Evolutionary conservation across 2,329 filamentous ascomycete genomes (phyloP), one percentile per base, ranked within the genome.

Genomic region (Penicillium sp.): DNA sequence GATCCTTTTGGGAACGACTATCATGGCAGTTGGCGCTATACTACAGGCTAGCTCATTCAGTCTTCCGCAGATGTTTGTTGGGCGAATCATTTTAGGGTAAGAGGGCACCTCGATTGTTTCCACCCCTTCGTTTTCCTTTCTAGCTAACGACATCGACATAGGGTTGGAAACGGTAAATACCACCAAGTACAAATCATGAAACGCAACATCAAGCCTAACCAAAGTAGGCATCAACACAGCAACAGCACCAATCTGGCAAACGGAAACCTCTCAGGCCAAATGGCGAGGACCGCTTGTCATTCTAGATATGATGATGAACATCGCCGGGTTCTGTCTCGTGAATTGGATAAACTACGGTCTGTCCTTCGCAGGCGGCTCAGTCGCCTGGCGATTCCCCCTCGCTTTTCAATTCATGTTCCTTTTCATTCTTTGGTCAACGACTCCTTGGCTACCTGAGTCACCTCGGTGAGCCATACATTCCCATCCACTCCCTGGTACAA

Each of bases 301-400:
- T 45, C 72, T 78, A 36, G 75, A 77, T 48, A 72, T 80, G 66
- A 77, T 78, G 43, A 69, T 80, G 58, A 79, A 78, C 54, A 78
- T 80, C 46, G 72, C 73, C 16, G 79, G 79, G n/a, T 80, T 81
- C 58, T 74, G 69, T 5, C 50, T 81, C 1, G 74, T 71, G 8
- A 80, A 81, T 46, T 82, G 79, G 77, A 70, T 81, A 6, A 81
- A 72, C 3, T 81, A 74, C 50, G 78, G 77, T 3, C 76, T 81
- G 57, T 77, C 73, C 24, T 82, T 75, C 60, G 60, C 76, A 4
- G 59, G 56, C 4, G 74, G 75, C 1, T 58, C 67, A 0, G 64
- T 78, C 10, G 64, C 73, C 1, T 79, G 77, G 77, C 59, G 77
- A 39, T 63, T 77, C 3, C 76, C 76, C 1, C 65, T 80, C 1